These are phyloP conservation scores for Nakazawaea ernobii DNA, from an alignment of 805 yeast species.

Conservation along the genomic window DNA sequence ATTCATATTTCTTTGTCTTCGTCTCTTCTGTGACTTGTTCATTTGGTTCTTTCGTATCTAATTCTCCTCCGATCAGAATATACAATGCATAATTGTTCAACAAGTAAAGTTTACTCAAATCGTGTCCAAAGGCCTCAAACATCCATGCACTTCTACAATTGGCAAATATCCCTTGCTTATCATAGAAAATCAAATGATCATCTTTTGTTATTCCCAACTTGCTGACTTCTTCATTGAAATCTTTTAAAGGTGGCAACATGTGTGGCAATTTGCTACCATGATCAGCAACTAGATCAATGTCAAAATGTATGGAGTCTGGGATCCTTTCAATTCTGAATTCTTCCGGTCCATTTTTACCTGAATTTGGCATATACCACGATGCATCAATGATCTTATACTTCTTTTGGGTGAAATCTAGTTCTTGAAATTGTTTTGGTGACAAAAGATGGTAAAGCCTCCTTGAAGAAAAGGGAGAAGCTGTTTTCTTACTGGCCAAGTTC, in stretches of 20 bases:
- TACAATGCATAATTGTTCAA: constrained; percentile 58
- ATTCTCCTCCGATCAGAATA: constrained; percentile 13
- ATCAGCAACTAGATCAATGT: constrained; percentile 67
- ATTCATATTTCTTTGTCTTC: constrained; percentile 25
- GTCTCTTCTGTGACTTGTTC: constrained; percentile 13
- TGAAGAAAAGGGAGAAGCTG: background rate
- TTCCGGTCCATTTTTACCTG: constrained; percentile 48
- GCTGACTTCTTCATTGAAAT: constrained; percentile 49
- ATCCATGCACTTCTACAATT: constrained; percentile 94
- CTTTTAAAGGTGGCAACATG: constrained; percentile 68
- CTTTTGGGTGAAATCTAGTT: constrained; percentile 18
- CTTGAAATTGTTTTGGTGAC: background rate
- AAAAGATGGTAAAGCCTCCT: constrained; percentile 1
- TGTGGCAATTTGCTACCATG: constrained; percentile 69
- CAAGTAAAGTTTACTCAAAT: constrained; percentile 43
- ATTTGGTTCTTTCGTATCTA: constrained; percentile 15
- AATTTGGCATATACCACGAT: constrained; percentile 89
- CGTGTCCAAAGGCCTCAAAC: constrained; percentile 72
- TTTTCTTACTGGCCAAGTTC: background rate
- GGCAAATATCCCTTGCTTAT: constrained; percentile 77
- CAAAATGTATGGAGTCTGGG: constrained; percentile 67
- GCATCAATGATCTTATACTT: constrained; percentile 59
- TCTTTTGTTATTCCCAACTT: constrained; percentile 48
- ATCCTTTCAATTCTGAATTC: constrained; percentile 55
- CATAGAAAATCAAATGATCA: constrained; percentile 76